Percentiles rank a stretch among this genome's conserved stretches.
These are phyloP conservation scores for Golubevia pallescens DNA, from an alignment of 1,284 basidiomycete genomes.

Conservation along the genomic window DNA sequence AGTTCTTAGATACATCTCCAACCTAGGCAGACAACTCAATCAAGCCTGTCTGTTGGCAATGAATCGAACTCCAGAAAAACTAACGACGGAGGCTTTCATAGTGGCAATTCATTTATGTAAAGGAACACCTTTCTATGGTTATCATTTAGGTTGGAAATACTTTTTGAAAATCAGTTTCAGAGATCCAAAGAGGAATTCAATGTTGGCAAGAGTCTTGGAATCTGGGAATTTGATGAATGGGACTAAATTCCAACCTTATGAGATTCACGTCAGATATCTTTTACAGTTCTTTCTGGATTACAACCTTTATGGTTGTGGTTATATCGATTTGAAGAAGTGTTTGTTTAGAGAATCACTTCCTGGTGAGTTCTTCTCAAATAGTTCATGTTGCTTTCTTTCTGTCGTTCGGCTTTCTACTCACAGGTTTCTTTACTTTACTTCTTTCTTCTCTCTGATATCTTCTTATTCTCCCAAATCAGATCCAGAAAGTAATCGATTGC, in stretches of 20 bases:
- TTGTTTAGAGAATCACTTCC: conserved; percentile 68
- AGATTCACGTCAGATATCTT: conserved; percentile 85
- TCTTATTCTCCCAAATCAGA: background rate
- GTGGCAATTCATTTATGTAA: conserved; percentile 79
- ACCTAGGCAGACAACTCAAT: conserved; percentile 76
- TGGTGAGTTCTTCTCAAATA: conserved; percentile 33
- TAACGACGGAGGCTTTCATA: conserved; percentile 30
- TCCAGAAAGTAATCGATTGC: background rate
- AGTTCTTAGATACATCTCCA: conserved; percentile 76
- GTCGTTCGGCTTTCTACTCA: conserved; percentile 6
- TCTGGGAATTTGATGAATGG: conserved; percentile 68
- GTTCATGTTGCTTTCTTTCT: conserved; percentile 2
- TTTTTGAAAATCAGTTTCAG: conserved; percentile 86
- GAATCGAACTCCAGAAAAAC: conserved; percentile 26
- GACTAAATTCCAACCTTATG: conserved; percentile 72
- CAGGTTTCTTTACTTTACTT: too few relatives aligned
- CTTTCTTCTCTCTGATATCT: background rate
- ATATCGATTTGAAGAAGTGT: conserved; percentile 73
- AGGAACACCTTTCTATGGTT: conserved; percentile 95
- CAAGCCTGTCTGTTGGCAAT: conserved; percentile 40
- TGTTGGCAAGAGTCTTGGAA: conserved; percentile 48
- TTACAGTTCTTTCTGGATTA: conserved; percentile 96
- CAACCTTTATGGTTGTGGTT: conserved; percentile 91
- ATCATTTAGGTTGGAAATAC: conserved; percentile 81
- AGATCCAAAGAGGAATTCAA: conserved; percentile 66